Percentiles rank a stretch among this genome's conserved stretches.
Conservation (phyloP, 208 protist genomes). For the Acanthamoeba lugdunensis region DNA sequence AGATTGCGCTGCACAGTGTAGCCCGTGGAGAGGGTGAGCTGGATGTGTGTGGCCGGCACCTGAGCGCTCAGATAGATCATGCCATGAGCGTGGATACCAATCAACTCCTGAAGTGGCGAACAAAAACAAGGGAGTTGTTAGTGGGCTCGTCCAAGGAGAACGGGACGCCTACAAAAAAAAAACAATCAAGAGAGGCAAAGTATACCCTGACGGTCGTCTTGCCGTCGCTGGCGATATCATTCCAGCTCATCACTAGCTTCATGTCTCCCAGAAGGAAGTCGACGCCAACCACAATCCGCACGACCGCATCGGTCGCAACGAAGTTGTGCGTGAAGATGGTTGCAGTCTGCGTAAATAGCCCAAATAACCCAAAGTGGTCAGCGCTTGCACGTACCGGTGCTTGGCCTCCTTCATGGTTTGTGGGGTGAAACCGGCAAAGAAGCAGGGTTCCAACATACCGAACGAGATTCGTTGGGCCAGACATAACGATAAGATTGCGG, state of each 20-base stretch:
- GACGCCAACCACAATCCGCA: conserved; percentile 18
- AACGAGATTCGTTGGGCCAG: background rate
- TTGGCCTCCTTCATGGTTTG: too few species aligned
- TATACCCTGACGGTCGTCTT: background rate
- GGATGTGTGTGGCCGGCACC: background rate
- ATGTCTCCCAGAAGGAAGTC: conserved; percentile 70
- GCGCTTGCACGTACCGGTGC: too few species aligned
- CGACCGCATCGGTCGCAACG: background rate
- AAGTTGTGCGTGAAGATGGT: background rate
- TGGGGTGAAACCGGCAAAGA: background rate
- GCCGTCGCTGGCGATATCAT: background rate
- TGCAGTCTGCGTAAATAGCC: background rate
- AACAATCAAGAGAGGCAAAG: background rate
- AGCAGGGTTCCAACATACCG: background rate
- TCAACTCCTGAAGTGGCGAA: background rate
- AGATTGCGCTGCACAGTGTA: background rate
- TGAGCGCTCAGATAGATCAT: conserved; percentile 34
- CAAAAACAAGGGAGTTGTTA: background rate
- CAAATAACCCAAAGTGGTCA: too few species aligned
- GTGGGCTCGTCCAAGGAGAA: background rate
- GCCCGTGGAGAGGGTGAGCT: conserved; percentile 10
- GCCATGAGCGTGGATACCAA: conserved; percentile 26
- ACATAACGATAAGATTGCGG: background rate
- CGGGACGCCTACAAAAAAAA: background rate
- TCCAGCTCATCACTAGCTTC: conserved; percentile 47